A percentile compares a stretch with the other conserved stretches of the same genome.
Evolutionary conservation across 768 basidiomycete genomes (phyloP).

Genomic region (Mycena latifolia): DNA sequence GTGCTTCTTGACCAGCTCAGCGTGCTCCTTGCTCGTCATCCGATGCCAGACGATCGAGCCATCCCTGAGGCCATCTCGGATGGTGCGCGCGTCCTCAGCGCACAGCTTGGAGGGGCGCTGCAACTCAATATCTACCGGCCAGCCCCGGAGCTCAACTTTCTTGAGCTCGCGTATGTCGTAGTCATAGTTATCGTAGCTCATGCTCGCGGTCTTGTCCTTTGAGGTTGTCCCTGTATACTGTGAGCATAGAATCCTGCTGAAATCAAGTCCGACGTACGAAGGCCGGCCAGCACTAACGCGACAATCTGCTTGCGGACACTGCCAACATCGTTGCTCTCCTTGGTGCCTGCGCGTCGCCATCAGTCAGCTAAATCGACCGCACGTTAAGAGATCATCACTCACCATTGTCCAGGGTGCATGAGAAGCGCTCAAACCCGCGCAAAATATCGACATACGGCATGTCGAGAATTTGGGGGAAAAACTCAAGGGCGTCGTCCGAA

Average conservation of each 20-base stretch:
- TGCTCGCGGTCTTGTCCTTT: background rate
- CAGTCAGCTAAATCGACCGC: no score
- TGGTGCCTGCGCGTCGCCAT: no score
- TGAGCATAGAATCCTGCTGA: no score
- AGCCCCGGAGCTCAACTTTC: background rate
- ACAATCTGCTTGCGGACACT: no score
- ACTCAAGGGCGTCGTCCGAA: background rate
- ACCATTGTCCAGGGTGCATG: background rate
- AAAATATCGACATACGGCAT: background rate
- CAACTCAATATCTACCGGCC: background rate
- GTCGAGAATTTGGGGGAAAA: background rate
- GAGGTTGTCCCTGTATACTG: background rate
- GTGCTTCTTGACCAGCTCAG: background rate
- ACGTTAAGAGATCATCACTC: no score
- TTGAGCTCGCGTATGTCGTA: background rate
- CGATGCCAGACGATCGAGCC: background rate
- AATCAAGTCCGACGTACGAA: background rate
- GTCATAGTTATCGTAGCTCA: background rate
- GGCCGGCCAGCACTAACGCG: background rate
- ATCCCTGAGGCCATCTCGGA: background rate
- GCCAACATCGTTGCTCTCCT: no score
- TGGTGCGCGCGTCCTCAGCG: background rate
- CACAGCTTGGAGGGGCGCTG: background rate
- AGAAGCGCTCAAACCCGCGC: conserved; percentile 4
- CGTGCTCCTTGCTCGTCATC: background rate